Conservation (phyloP, 2,329 filamentous ascomycete species). For the Teratosphaeria nubilosa region DNA sequence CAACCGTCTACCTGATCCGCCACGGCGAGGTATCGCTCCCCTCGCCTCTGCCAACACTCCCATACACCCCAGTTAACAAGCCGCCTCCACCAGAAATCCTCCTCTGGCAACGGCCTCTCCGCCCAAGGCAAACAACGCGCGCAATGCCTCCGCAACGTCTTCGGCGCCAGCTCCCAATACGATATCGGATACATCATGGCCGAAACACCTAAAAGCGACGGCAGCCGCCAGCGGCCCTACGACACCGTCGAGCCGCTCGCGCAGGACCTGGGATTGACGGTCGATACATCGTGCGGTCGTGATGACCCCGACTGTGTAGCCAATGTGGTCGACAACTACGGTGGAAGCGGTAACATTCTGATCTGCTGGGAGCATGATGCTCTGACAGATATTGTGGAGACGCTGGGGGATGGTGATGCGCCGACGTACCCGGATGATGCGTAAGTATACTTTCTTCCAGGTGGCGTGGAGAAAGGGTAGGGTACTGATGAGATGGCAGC, state of each 20-base stretch:
- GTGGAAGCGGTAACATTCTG: conserved; percentile 46
- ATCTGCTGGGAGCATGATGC: conserved; percentile 53
- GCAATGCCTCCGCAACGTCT: conserved; percentile 49
- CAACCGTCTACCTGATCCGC: conserved; percentile 53
- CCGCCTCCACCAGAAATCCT: conserved; percentile 32
- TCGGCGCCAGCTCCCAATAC: conserved; percentile 43
- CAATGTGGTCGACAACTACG: conserved; percentile 39
- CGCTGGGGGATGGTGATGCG: conserved; percentile 42
- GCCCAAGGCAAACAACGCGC: conserved; percentile 45
- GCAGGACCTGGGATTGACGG: conserved; percentile 42
- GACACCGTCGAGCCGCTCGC: conserved; percentile 50
- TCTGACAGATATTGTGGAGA: conserved; percentile 42
- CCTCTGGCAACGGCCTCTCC: conserved; percentile 39
- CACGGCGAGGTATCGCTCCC: conserved; percentile 41
- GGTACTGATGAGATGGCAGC: conserved; percentile 12
- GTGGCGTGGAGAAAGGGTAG: background rate
- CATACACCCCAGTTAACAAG: background rate
- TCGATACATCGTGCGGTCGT: conserved; percentile 48
- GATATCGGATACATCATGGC: conserved; percentile 52
- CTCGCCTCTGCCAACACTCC: background rate
- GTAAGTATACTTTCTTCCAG: background rate
- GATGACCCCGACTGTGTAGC: conserved; percentile 47
- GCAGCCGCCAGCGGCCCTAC: conserved; percentile 43
- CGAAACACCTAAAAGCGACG: conserved; percentile 42
- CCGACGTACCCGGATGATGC: conserved; percentile 37